Percentiles rank a stretch among this genome's conserved stretches.
Evolutionary conservation across 768 basidiomycete genomes (phyloP).

Genomic region (Hypholoma sublateritium): DNA sequence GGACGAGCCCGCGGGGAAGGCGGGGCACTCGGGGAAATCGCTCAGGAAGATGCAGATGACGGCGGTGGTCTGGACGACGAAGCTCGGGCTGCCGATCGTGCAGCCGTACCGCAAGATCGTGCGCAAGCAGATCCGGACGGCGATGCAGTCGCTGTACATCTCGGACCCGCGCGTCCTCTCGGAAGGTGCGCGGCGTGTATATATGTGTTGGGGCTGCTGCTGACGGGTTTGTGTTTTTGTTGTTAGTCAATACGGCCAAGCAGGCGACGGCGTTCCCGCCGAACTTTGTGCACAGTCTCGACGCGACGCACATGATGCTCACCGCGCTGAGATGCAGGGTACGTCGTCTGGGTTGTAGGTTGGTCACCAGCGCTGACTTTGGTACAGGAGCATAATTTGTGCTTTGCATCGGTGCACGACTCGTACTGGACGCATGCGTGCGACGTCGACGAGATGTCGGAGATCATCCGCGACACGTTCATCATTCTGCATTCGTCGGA

Average conservation of each 20-base stretch:
- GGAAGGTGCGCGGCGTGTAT: constrained; percentile 45
- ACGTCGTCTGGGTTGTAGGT: constrained; percentile 23
- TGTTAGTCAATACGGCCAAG: constrained; percentile 72
- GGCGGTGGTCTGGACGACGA: constrained; percentile 93
- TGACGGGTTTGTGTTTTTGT: not conserved
- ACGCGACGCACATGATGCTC: constrained; percentile 98
- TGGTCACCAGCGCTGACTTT: constrained; percentile 5
- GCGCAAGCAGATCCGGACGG: constrained; percentile 81
- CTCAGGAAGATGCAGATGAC: constrained; percentile 92
- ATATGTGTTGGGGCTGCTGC: not conserved
- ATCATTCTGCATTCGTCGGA: constrained; percentile 89
- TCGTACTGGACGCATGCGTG: constrained; percentile 98
- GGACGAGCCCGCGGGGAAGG: constrained; percentile 24
- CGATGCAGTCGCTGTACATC: constrained; percentile 86
- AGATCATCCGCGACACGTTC: constrained; percentile 89
- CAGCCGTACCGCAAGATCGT: constrained; percentile 90
- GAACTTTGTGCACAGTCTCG: constrained; percentile 96
- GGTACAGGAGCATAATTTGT: constrained; percentile 63
- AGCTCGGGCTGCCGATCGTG: constrained; percentile 91
- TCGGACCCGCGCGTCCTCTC: constrained; percentile 78
- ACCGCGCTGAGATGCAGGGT: constrained; percentile 90
- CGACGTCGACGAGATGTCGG: constrained; percentile 85
- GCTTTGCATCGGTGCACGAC: constrained; percentile 96
- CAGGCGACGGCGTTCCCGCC: constrained; percentile 98
- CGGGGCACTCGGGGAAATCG: constrained; percentile 6